Base-by-base conservation (phyloP, 306 rosid genomes). In the Begonia peltatifolia region DNA sequence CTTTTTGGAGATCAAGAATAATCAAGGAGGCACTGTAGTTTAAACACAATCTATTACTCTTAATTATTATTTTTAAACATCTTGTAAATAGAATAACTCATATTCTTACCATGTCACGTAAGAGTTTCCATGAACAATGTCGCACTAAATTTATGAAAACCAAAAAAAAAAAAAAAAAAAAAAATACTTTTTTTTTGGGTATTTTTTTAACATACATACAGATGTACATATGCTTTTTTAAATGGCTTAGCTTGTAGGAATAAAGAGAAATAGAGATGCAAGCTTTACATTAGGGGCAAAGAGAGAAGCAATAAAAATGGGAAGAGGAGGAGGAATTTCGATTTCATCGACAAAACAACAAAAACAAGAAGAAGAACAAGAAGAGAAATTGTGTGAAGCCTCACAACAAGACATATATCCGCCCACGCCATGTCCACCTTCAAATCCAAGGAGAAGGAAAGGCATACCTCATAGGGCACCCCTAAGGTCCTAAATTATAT, bases 391-490 rank as follows among this genome's bases (percentile, higher is more conserved):
- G 93, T 81, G 83, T 75, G 95, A 79, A 79, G 81, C 85, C 44
- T 73, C 85, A 64, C 87, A 77, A 64, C 79, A 86, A 75, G 85
- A 70, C 63, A 75, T 82, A 56, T 77, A 77, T 48, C 87, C 79
- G 41, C 54, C 79, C 76, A 86, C 87, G 66, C 87, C 83, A 64
- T 67, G 84, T 63, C 84, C 88, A 55, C 93, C 81, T 68, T 47
- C 95, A 68, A 73, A 63, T 22, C 62, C 84, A 75, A 60, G 97
- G 46, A 85, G 97, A 80, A 89, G 97, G 62, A 89, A 89, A 80
- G 97, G 97, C 58, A 82, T 85, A 64, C 97, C 97, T 65, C 95
- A 71, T 44, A 78, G 97, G 61, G 97, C 97, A 53, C 97, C 97
- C 54, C 80, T 89, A 70, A 81, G 77, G 51, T 66, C 85, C 59